Evolutionary conservation across 2,329 filamentous ascomycete genomes (phyloP), one percentile per base, ranked within the genome.

Genomic region (Epichloe scottii): DNA sequence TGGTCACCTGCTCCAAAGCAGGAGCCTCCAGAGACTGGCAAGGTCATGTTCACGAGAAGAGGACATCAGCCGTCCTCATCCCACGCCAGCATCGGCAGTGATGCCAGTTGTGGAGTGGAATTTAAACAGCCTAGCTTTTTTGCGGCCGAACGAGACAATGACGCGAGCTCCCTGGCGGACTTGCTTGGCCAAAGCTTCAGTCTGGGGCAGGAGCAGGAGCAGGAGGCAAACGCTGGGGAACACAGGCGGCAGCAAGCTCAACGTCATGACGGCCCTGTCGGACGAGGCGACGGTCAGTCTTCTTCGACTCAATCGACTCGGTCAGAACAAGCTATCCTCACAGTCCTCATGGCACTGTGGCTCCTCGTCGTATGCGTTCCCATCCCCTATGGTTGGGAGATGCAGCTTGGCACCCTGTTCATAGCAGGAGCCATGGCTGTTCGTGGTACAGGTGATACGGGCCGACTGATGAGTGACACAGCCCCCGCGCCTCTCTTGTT

Each of bases 111-210:
- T 0, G 53, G 53, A 3, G 70, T 70, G 37, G 66, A 74, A 34
- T 82, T 84, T 49, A 75, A 79, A 52, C 77, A 79, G 45, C 80
- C 79, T 2, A 76, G 66, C n/a, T 78, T 82, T 65, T 83, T 81
- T 63, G 78, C 79, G 4, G 69, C 71, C 1, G 58, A 66, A 12
- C 50, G 58, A 19, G 60, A 66, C 41, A 41, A 46, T 14, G 71
- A 73, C 45, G 62, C 71, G 3, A 71, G 68, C 51, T 63, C 66
- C 1, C 51, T 77, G 51, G 71, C 72, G 0, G 71, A 74, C 33
- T 55, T 75, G 17, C 65, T 77, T 48, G 65, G 63, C 41, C 64
- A 68, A 54, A 70, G 70, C 49, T 75, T 77, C 51, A 69, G 58
- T 12, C 54, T 76, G 5, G 63, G 63, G 34, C 61, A 65, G 14